phyloP scores from a whole-genome alignment of 345 rosid genomes.

The Psidium friedrichsthalianum region DNA sequence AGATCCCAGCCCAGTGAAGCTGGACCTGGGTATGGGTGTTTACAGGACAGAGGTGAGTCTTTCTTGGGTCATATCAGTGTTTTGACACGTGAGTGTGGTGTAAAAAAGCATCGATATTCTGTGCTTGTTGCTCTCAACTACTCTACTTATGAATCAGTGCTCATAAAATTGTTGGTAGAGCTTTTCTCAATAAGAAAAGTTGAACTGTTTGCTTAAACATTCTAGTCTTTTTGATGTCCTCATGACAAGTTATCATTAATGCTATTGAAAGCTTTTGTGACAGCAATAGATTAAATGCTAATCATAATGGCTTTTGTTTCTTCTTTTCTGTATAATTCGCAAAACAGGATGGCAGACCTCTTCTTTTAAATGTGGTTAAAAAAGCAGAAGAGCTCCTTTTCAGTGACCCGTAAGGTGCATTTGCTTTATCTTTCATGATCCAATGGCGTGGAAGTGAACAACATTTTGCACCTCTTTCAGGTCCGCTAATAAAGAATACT shows the following conservation, averaged over 20 bases:
- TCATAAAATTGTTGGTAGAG: background rate
- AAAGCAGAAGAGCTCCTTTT: slow-evolving; percentile 25
- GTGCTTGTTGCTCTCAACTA: background rate
- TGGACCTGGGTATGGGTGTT: slow-evolving; percentile 55
- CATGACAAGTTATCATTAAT: background rate
- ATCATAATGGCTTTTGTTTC: background rate
- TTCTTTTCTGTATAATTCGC: background rate
- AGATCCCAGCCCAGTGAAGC: slow-evolving; percentile 49
- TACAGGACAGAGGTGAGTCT: slow-evolving; percentile 46
- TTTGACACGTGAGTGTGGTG: background rate
- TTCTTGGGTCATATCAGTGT: background rate
- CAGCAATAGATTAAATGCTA: background rate
- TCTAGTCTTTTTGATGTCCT: background rate
- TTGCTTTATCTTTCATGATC: background rate
- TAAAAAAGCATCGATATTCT: background rate
- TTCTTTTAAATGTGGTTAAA: slow-evolving; percentile 22
- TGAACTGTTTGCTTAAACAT: background rate
- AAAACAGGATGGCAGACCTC: slow-evolving; percentile 35
- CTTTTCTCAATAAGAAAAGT: background rate
- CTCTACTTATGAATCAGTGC: background rate
- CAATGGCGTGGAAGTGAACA: background rate
- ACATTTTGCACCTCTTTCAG: slow-evolving; percentile 1
- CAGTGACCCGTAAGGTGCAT: slow-evolving; percentile 11
- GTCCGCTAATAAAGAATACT: slow-evolving; percentile 26
- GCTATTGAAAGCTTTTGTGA: background rate